phyloP scores from a whole-genome alignment of 768 basidiomycete genomes.

The Harrya chromipes region DNA sequence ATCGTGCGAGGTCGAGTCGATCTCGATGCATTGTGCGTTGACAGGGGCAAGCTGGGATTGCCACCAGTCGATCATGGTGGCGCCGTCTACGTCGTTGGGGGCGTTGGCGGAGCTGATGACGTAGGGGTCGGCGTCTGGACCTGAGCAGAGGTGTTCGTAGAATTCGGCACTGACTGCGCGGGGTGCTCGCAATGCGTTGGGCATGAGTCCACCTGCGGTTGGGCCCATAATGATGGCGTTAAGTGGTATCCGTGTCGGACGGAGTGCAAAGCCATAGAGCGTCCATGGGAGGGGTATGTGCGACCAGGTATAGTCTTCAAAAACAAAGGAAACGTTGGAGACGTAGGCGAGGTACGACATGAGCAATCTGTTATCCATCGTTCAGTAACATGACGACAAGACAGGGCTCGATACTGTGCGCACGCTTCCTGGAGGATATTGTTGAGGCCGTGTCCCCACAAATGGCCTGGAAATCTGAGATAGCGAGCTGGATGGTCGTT shows the following conservation, averaged over 20 bases:
- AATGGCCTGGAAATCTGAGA: constrained; percentile 49
- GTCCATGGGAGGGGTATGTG: constrained; percentile 51
- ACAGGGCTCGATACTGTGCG: constrained; percentile 18
- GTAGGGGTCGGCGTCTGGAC: constrained; percentile 27
- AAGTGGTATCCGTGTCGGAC: constrained; percentile 51
- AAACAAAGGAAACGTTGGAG: constrained; percentile 54
- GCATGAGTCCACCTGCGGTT: constrained; percentile 46
- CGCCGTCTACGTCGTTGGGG: constrained; percentile 39
- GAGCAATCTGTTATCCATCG: constrained; percentile 36
- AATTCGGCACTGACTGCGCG: constrained; percentile 48
- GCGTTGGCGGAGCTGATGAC: constrained; percentile 35
- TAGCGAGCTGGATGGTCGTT: constrained; percentile 29
- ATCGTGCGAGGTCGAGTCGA: constrained; percentile 37
- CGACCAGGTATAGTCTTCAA: constrained; percentile 63
- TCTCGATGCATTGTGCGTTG: constrained; percentile 41
- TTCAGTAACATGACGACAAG: background rate
- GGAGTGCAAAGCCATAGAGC: constrained; percentile 50
- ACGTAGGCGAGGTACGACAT: constrained; percentile 51
- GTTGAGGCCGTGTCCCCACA: constrained; percentile 62
- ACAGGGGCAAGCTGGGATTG: constrained; percentile 34
- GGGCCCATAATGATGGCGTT: constrained; percentile 60
- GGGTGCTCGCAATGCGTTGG: constrained; percentile 19
- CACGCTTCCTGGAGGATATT: constrained; percentile 62
- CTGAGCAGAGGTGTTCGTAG: constrained; percentile 47
- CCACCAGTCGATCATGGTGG: constrained; percentile 51